These are phyloP conservation scores for Elaphomyces granulatus DNA, from an alignment of 495 filamentous ascomycete genomes.

Conservation along the genomic window DNA sequence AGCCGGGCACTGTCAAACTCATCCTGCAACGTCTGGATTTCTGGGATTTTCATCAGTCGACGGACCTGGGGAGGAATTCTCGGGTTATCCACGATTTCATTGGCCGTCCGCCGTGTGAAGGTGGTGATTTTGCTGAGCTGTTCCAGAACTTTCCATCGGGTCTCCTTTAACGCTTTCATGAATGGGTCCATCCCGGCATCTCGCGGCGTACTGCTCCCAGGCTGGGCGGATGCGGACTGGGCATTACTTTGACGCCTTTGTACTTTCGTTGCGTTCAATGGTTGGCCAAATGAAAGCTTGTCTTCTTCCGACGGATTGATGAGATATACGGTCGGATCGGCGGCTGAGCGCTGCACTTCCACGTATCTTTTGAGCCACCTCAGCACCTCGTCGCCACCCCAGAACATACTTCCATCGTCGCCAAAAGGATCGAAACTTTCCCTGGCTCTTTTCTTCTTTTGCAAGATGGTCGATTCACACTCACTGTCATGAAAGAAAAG, in stretches of 20 bases:
- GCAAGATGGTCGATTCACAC: slow-evolving; percentile 87
- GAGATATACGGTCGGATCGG: slow-evolving; percentile 79
- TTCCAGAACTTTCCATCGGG: slow-evolving; percentile 89
- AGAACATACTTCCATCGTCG: slow-evolving; percentile 74
- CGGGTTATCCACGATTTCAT: slow-evolving; percentile 80
- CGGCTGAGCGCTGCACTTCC: slow-evolving; percentile 61
- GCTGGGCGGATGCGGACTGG: slow-evolving; percentile 15
- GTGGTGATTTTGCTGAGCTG: slow-evolving; percentile 93
- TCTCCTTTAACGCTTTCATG: slow-evolving; percentile 88
- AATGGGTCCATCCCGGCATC: slow-evolving; percentile 90
- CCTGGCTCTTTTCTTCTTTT: slow-evolving; percentile 69
- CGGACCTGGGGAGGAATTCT: slow-evolving; percentile 76
- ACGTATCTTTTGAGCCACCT: slow-evolving; percentile 81
- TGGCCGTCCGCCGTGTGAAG: slow-evolving; percentile 80
- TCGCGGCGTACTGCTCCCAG: slow-evolving; percentile 22
- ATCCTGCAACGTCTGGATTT: slow-evolving; percentile 88
- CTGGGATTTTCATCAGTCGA: slow-evolving; percentile 75
- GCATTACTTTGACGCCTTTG: slow-evolving; percentile 16
- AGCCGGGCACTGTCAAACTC: slow-evolving; percentile 93
- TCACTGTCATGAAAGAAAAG: slow-evolving; percentile 96
- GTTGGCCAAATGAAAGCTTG: slow-evolving; percentile 57
- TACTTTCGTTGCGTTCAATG: slow-evolving; percentile 24
- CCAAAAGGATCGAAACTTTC: slow-evolving; percentile 86
- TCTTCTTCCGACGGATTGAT: slow-evolving; percentile 80
- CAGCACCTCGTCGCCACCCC: slow-evolving; percentile 93